A percentile compares a stretch with the other conserved stretches of the same genome.
Conservation (phyloP, 495 filamentous ascomycete species). For the Hypoxylon intermedium region DNA sequence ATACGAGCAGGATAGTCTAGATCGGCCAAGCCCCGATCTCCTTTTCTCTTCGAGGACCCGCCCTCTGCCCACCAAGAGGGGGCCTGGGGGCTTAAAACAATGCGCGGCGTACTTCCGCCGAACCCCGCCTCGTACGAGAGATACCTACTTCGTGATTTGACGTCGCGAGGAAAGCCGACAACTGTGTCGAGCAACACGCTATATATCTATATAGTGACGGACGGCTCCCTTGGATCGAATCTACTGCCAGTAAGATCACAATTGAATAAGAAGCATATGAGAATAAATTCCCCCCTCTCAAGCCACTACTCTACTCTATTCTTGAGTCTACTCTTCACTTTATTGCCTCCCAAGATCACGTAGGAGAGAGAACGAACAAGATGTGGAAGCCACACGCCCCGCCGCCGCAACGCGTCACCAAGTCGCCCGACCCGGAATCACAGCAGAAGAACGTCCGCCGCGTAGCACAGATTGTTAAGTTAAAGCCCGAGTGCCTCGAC, state of each 20-base stretch:
- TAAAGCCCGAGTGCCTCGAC: conserved; percentile 67
- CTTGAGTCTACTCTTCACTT: too few species aligned
- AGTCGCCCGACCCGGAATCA: conserved; percentile 32
- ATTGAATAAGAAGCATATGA: too few species aligned
- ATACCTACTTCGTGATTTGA: not conserved
- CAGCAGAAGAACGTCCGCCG: conserved; percentile 56
- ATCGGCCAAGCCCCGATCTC: not conserved
- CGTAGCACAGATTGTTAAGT: conserved; percentile 72
- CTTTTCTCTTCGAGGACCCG: not conserved
- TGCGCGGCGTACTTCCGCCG: conserved; percentile 16
- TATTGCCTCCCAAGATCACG: not conserved
- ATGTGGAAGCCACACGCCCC: conserved; percentile 35
- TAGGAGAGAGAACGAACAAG: not conserved
- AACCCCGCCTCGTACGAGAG: conserved; percentile 4
- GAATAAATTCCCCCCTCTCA: too few species aligned
- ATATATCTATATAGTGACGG: not conserved
- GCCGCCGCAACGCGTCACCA: conserved; percentile 19
- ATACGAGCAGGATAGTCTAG: not conserved
- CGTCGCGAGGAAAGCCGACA: not conserved
- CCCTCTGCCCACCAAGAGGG: conserved; percentile 3
- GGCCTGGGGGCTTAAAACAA: conserved; percentile 1
- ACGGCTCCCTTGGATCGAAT: too few species aligned
- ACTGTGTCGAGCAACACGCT: not conserved
- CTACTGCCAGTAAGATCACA: too few species aligned
- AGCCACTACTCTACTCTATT: too few species aligned